Evolutionary conservation across 2,329 filamentous ascomycete genomes (phyloP).

Genomic region (Beauveria rudraprayagi): DNA sequence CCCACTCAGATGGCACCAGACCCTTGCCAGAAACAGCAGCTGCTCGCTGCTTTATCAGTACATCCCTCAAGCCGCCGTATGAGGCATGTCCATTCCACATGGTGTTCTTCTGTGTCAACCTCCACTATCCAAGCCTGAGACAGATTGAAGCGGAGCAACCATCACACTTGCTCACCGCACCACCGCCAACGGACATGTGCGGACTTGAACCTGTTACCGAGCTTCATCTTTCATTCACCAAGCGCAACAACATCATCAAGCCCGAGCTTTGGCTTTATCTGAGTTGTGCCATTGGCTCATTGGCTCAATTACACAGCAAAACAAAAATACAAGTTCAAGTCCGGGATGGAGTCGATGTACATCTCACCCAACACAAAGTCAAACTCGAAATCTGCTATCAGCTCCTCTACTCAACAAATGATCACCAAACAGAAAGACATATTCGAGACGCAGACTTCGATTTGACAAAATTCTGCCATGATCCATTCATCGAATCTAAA

Average conservation of each 20-base stretch:
- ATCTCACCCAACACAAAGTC: too few species aligned
- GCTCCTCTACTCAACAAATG: not conserved
- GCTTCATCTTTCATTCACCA: not conserved
- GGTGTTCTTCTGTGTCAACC: not conserved
- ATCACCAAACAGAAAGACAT: not conserved
- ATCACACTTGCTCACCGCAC: not conserved
- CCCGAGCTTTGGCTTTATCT: not conserved
- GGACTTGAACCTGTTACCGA: not conserved
- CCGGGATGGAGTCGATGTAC: too few species aligned
- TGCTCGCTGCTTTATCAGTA: not conserved
- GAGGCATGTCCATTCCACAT: constrained; percentile 2
- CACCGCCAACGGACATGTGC: not conserved
- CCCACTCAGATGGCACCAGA: not conserved
- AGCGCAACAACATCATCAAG: not conserved
- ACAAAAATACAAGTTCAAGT: not conserved
- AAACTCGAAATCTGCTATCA: too few species aligned
- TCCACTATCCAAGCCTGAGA: not conserved
- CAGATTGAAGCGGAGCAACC: not conserved
- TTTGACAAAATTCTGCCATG: not conserved
- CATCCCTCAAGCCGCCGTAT: not conserved
- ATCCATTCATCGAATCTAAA: not conserved
- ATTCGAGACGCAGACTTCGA: not conserved
- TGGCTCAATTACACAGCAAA: not conserved
- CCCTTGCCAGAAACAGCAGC: constrained; percentile 2
- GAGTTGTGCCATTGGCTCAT: not conserved